Evolutionary conservation across 1,284 basidiomycete species (phyloP).

Genomic region (Laetiporus sulphureus): DNA sequence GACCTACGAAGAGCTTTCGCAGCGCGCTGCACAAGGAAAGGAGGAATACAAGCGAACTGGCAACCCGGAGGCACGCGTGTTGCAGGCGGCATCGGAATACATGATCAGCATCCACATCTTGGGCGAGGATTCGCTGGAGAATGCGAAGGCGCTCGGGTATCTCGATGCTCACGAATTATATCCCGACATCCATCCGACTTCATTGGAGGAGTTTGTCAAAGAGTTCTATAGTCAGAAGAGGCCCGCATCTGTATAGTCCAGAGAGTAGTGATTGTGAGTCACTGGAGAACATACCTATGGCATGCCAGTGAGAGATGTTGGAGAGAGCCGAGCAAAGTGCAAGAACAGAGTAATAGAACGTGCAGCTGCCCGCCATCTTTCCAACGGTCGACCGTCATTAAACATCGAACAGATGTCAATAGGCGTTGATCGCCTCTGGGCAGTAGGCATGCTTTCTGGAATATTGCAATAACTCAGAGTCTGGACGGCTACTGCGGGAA

Average conservation of each 20-base stretch:
- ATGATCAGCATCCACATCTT: conserved; percentile 7
- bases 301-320: no score
- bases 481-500: conserved; percentile 51
- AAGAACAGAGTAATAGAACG: no score
- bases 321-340: no score
- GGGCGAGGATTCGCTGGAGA: conserved; percentile 13
- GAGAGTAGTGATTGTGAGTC: no score
- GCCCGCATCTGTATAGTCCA: no score
- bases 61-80: not conserved
- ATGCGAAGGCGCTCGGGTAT: conserved; percentile 9
- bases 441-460: conserved; percentile 57
- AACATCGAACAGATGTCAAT: no score
- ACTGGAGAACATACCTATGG: no score
- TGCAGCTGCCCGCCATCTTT: no score
- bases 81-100: conserved; percentile 1
- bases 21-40: not conserved
- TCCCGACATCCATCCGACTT: conserved; percentile 7
- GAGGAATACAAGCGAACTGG: not conserved
- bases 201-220: conserved; percentile 11
- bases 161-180: conserved; percentile 13
- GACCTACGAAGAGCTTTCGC: not conserved
- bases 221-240: conserved; percentile 1
- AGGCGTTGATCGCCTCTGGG: conserved; percentile 46
- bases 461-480: conserved; percentile 47
- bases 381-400: no score